Evolutionary conservation across 305 asterid species (phyloP), one percentile per base, ranked within the genome.

Genomic region (Coffea humblotiana): DNA sequence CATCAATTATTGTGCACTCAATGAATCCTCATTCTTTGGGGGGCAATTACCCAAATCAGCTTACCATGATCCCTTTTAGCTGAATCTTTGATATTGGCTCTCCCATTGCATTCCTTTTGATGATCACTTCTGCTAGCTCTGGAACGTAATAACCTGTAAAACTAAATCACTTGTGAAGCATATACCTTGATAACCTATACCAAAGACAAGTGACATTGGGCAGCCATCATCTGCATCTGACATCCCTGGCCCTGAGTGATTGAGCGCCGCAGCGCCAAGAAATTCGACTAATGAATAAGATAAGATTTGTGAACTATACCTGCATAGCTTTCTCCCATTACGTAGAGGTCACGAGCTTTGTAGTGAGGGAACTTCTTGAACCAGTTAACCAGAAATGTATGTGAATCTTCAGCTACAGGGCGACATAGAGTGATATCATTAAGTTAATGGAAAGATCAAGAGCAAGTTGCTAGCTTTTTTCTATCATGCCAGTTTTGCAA

Each of bases 301-400:
- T 48, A 48, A 48, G 52, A 47, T 48, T n/a, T 12, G 18, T n/a
- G 6, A 0, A 0, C 9, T 19, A 19, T 68, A 83, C 91, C 91
- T 71, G 88, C 91, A 71, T 88, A 86, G 75, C 89, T 86, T 81
- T 88, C 91, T 74, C 91, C 89, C 68, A 73, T 66, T 27, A 86
- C 79, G 71, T 81, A 88, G 75, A 88, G 81, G 74, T 88, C 87
- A 49, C 77, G 85, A 40, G 60, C 29, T 64, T 51, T 82, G 75
- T 82, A 88, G 61, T 84, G 89, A 15, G 84, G 87, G 77, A 82
- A 88, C 73, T 80, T 86, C 78, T 82, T 81, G 78, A 88, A 82
- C 89, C 91, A 88, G 49, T 84, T 88, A 54, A 88, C 69, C 74
- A 88, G 78, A 78, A 86, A 86, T 45, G 58, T 82, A 70, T 86